Evolutionary conservation across 306 rosid species (phyloP).

Genomic region (Trifolium dubium): DNA sequence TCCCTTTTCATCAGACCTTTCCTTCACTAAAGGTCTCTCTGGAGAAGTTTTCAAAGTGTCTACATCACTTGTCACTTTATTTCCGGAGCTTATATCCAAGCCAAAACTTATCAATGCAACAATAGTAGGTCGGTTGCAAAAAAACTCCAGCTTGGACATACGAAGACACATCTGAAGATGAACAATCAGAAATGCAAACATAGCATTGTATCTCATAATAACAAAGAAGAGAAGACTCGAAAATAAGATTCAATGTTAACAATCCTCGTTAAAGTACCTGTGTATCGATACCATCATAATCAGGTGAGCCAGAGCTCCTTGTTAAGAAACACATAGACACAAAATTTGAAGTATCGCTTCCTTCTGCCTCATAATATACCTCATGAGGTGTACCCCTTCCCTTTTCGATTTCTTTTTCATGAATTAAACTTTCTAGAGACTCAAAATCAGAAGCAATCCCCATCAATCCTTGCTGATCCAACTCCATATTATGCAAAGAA

Average conservation of each 20-base stretch:
- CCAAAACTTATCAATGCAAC: conserved; percentile 88
- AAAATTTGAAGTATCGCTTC: conserved; percentile 69
- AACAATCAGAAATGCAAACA: conserved; percentile 42
- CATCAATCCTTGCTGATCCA: conserved; percentile 46
- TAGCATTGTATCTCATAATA: conserved; percentile 23
- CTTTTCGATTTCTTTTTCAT: conserved; percentile 59
- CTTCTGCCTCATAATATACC: conserved; percentile 76
- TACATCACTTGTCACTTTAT: conserved; percentile 42
- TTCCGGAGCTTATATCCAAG: conserved; percentile 69
- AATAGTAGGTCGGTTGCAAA: conserved; percentile 90
- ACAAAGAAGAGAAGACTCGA: conserved; percentile 26
- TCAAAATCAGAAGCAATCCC: conserved; percentile 57
- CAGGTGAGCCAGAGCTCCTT: conserved; percentile 72
- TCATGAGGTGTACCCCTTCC: conserved; percentile 63
- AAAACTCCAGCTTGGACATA: conserved; percentile 89
- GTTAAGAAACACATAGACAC: conserved; percentile 71
- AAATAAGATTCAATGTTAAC: conserved; percentile 29
- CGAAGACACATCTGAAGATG: conserved; percentile 80
- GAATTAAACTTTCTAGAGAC: conserved; percentile 57
- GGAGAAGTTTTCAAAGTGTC: conserved; percentile 46
- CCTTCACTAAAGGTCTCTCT: conserved; percentile 57
- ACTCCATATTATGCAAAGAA: conserved; percentile 52
- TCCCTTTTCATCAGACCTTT: conserved; percentile 71
- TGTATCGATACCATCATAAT: conserved; percentile 89
- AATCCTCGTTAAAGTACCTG: conserved; percentile 64